A percentile compares a stretch with the other conserved stretches of the same genome.
These are phyloP conservation scores for Brasenia schreberi DNA, from an alignment of 164 flowering plant genomes.

Conservation along the genomic window DNA sequence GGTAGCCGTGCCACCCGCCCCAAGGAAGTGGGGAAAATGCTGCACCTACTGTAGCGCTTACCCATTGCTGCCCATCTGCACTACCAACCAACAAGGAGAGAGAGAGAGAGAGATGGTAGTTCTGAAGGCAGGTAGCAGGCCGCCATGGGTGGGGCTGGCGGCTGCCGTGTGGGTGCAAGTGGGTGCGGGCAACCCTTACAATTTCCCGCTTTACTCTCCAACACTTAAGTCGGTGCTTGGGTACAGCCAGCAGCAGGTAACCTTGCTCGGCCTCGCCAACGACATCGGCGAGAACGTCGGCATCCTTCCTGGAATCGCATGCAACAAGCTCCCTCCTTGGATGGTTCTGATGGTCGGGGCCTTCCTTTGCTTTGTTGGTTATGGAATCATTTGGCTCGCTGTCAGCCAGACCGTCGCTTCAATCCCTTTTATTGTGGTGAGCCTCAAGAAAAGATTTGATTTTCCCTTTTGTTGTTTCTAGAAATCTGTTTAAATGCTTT, in stretches of 20 bases:
- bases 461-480: too few relatives aligned
- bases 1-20: too few relatives aligned
- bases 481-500: too few relatives aligned
- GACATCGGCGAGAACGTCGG: slow-evolving; percentile 79
- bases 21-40: too few relatives aligned
- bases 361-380: slow-evolving; percentile 47
- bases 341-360: slow-evolving; percentile 39
- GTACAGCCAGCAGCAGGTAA: slow-evolving; percentile 56
- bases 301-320: slow-evolving; percentile 52
- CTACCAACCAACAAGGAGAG: not conserved
- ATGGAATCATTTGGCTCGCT: slow-evolving; percentile 71
- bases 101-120: slow-evolving; percentile 2
- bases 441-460: slow-evolving; percentile 3
- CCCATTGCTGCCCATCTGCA: too few relatives aligned
- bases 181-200: slow-evolving; percentile 54
- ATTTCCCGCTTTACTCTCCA: slow-evolving; percentile 62
- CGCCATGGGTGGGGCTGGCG: slow-evolving; percentile 82
- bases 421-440: slow-evolving; percentile 66
- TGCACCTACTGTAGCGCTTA: too few relatives aligned
- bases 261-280: slow-evolving; percentile 75
- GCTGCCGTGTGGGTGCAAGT: slow-evolving; percentile 71
- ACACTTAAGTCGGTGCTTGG: slow-evolving; percentile 61
- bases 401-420: slow-evolving; percentile 33
- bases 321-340: slow-evolving; percentile 77
- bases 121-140: slow-evolving; percentile 58